Conservation (phyloP, 495 filamentous ascomycete species). For the Poronia punctata region DNA sequence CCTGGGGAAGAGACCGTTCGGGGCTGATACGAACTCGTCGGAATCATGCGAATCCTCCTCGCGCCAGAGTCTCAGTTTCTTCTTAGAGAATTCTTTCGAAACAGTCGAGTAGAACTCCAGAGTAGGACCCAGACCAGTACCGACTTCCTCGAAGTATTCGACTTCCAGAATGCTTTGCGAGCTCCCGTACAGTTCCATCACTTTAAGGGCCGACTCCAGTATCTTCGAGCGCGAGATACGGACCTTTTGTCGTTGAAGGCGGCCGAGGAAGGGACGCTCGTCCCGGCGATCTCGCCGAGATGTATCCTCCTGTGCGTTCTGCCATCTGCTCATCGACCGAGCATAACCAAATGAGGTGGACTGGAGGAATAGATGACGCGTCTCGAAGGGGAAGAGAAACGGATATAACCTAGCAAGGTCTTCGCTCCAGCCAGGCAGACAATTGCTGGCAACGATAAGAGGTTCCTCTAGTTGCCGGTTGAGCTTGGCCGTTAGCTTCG, state of each 20-base stretch:
- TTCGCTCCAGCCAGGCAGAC: conserved; percentile 93
- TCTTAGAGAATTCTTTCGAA: conserved; percentile 95
- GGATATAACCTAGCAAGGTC: conserved; percentile 93
- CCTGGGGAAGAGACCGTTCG: conserved; percentile 82
- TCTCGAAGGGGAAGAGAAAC: conserved; percentile 99
- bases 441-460: conserved; percentile 96
- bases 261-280: conserved; percentile 85
- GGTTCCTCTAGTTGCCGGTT: conserved; percentile 97
- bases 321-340: conserved; percentile 95
- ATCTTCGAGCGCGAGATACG: conserved; percentile 89
- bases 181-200: conserved; percentile 98
- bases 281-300: conserved; percentile 75
- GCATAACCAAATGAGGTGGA: conserved; percentile 98
- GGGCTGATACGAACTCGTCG: conserved; percentile 81
- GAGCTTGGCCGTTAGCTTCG: conserved; percentile 96
- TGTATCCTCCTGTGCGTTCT: conserved; percentile 81
- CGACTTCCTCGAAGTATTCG: conserved; percentile 98
- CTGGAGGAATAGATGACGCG: conserved; percentile 91
- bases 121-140: conserved; percentile 91
- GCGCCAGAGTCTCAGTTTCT: conserved; percentile 92
- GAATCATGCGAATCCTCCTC: conserved; percentile 73
- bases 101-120: conserved; percentile 98
- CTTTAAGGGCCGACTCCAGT: conserved; percentile 92
- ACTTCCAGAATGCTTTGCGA: conserved; percentile 94
- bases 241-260: conserved; percentile 93